Conservation (phyloP, 441 rosid species). For the Erodium moschatum region DNA sequence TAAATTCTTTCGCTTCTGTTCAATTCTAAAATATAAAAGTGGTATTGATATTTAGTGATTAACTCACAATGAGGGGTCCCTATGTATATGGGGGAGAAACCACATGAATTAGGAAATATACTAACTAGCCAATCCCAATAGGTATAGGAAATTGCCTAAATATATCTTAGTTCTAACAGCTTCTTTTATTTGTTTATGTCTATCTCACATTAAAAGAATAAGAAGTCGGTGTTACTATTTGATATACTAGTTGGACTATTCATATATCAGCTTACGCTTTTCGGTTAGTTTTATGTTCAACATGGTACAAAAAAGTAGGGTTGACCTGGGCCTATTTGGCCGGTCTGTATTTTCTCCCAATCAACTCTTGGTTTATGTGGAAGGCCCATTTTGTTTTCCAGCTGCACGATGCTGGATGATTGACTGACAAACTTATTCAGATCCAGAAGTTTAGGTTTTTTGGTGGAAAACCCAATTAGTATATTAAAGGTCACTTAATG, state of each 20-base stretch:
- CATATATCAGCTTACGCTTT: neutral
- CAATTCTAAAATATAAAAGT: too few relatives aligned
- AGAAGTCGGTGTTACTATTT: neutral
- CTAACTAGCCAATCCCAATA: too few relatives aligned
- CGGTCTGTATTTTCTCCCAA: neutral
- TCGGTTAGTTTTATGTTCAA: neutral
- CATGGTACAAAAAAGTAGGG: neutral
- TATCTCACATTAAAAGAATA: neutral
- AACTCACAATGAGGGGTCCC: too few relatives aligned
- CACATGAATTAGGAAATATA: too few relatives aligned
- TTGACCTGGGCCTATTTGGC: neutral
- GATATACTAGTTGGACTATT: neutral
- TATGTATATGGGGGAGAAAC: too few relatives aligned
- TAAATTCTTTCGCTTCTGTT: neutral
- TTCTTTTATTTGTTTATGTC: neutral
- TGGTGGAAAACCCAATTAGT: too few relatives aligned
- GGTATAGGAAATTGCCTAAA: too few relatives aligned
- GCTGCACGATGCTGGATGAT: neutral
- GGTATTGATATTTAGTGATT: too few relatives aligned
- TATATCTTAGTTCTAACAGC: too few relatives aligned
- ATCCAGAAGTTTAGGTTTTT: too few relatives aligned
- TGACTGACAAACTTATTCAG: too few relatives aligned
- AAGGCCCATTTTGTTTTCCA: neutral
- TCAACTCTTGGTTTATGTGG: neutral
- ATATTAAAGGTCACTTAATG: too few relatives aligned